Evolutionary conservation across 2,329 filamentous ascomycete species (phyloP).

Genomic region (Aspergillus terreus): DNA sequence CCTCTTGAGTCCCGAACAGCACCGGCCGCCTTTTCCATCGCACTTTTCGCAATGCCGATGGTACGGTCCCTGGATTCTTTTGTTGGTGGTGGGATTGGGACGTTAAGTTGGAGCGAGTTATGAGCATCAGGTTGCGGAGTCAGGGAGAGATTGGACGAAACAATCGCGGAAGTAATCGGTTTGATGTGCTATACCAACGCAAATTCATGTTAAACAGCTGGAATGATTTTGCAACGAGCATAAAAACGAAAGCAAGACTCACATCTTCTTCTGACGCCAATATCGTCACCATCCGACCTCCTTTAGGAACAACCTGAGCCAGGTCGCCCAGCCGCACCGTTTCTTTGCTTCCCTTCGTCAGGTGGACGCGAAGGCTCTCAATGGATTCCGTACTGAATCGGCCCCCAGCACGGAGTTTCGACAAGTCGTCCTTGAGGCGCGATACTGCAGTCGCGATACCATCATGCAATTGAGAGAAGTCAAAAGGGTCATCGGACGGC

Average conservation of each 20-base stretch:
- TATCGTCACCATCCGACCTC: constrained; percentile 57
- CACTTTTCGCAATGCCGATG: constrained; percentile 37
- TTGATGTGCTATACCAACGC: constrained; percentile 39
- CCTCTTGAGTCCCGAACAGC: constrained; percentile 42
- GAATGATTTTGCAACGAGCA: not conserved
- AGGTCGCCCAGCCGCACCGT: constrained; percentile 57
- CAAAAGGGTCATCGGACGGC: constrained; percentile 52
- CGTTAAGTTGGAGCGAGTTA: constrained; percentile 43
- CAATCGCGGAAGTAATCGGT: constrained; percentile 41
- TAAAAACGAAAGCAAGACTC: constrained; percentile 19
- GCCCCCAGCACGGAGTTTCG: constrained; percentile 60
- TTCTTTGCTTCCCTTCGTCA: constrained; percentile 51
- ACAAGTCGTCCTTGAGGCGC: constrained; percentile 58
- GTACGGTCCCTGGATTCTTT: constrained; percentile 44
- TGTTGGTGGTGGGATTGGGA: constrained; percentile 45
- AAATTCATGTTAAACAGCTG: not conserved
- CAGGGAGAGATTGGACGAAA: constrained; percentile 40
- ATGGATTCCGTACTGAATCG: constrained; percentile 60
- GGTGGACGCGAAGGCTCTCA: constrained; percentile 58
- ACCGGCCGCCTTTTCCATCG: constrained; percentile 40
- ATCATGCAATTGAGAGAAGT: constrained; percentile 56
- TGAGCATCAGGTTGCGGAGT: constrained; percentile 41
- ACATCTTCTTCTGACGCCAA: constrained; percentile 63
- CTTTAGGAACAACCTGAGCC: constrained; percentile 65
- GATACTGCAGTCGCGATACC: constrained; percentile 55